A percentile compares a stretch with the other conserved stretches of the same genome.
These are phyloP conservation scores for Populus hybrid DNA, from an alignment of 441 rosid species.

Conservation along the genomic window DNA sequence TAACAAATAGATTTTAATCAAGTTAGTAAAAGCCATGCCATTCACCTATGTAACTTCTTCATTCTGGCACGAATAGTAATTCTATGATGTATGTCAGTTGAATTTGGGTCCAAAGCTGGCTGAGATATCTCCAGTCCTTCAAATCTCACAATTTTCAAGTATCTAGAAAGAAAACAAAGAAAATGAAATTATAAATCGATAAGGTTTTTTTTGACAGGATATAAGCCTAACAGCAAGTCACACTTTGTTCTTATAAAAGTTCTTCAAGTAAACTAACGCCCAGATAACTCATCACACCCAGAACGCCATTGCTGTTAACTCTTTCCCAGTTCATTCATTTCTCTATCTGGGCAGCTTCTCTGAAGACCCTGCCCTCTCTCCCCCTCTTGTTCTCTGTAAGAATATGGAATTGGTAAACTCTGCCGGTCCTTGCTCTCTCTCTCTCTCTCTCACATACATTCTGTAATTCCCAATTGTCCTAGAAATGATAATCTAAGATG, in stretches of 20 bases:
- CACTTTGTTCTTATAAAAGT: not conserved
- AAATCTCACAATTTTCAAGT: slow-evolving; percentile 65
- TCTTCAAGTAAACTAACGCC: not conserved
- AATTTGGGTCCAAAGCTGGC: slow-evolving; percentile 91
- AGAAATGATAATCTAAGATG: not conserved
- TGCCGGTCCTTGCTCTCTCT: too few relatives aligned
- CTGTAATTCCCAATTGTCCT: not conserved
- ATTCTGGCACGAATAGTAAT: slow-evolving; percentile 72
- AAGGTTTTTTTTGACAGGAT: not conserved
- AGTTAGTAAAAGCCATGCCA: slow-evolving; percentile 1
- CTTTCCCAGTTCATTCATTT: too few relatives aligned
- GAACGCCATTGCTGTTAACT: too few relatives aligned
- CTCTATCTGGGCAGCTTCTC: too few relatives aligned
- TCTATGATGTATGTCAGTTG: slow-evolving; percentile 89
- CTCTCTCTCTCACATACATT: too few relatives aligned
- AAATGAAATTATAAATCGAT: slow-evolving; percentile 3
- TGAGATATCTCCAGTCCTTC: slow-evolving; percentile 97
- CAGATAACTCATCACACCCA: too few relatives aligned
- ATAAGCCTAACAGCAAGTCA: not conserved
- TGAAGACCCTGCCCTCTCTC: too few relatives aligned
- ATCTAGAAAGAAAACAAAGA: slow-evolving; percentile 36
- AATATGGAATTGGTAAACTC: too few relatives aligned
- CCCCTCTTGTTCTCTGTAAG: too few relatives aligned
- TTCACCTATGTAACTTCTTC: slow-evolving; percentile 72
- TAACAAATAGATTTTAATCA: slow-evolving; percentile 4